Evolutionary conservation across 2,329 filamentous ascomycete species (phyloP).

Genomic region (Cladosporium sp.): DNA sequence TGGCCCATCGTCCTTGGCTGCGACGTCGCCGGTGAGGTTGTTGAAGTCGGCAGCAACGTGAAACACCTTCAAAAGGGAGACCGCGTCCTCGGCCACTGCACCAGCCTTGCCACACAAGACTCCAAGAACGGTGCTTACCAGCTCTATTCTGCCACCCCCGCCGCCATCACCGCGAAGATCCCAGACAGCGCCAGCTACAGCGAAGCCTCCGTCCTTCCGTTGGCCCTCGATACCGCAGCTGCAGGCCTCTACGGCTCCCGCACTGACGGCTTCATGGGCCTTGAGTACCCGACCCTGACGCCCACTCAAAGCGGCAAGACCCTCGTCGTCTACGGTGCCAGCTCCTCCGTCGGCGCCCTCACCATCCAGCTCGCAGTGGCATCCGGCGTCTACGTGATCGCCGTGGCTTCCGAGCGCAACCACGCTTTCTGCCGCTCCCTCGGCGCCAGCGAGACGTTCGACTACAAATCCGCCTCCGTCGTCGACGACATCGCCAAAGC

Average conservation of each 20-base stretch:
- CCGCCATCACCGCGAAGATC: constrained; percentile 34
- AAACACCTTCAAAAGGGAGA: constrained; percentile 33
- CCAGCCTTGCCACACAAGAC: constrained; percentile 23
- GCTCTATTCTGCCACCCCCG: constrained; percentile 30
- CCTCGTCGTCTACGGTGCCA: constrained; percentile 37
- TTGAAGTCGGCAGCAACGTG: constrained; percentile 33
- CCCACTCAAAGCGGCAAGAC: constrained; percentile 34
- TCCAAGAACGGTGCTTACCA: constrained; percentile 30
- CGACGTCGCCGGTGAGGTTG: constrained; percentile 36
- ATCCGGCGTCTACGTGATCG: constrained; percentile 32
- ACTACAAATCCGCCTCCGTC: constrained; percentile 12
- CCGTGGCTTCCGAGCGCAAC: constrained; percentile 32
- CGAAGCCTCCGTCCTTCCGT: constrained; percentile 39
- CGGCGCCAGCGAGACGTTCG: constrained; percentile 9
- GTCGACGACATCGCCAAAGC: constrained; percentile 13
- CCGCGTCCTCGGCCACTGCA: constrained; percentile 27
- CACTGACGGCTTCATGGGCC: constrained; percentile 31
- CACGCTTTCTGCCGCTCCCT: constrained; percentile 27
- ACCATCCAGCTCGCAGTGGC: constrained; percentile 34
- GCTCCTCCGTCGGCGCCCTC: constrained; percentile 32
- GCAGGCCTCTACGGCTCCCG: constrained; percentile 39
- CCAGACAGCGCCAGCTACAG: constrained; percentile 36
- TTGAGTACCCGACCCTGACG: constrained; percentile 35
- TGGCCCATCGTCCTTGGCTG: constrained; percentile 35
- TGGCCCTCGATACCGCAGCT: constrained; percentile 42